A percentile compares a stretch with the other conserved stretches of the same genome.
These are phyloP conservation scores for Hapsidospora chrysogenum DNA, from an alignment of 495 filamentous ascomycete species.

Conservation along the genomic window DNA sequence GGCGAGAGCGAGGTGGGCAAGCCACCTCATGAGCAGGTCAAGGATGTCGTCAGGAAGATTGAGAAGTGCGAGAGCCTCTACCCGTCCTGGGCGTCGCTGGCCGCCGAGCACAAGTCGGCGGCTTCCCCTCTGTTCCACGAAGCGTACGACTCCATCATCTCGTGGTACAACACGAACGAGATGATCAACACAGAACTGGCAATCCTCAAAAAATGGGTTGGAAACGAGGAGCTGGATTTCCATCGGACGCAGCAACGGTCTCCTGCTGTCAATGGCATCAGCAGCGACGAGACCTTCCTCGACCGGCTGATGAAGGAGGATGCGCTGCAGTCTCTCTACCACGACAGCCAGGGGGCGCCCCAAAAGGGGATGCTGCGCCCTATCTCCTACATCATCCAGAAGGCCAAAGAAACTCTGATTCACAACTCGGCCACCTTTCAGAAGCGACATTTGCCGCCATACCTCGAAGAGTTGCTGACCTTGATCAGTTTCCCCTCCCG, in stretches of 20 bases:
- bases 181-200: slow-evolving; percentile 89
- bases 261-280: slow-evolving; percentile 42
- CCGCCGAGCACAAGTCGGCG: slow-evolving; percentile 49
- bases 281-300: slow-evolving; percentile 72
- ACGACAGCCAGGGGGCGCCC: slow-evolving; percentile 33
- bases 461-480: slow-evolving; percentile 89
- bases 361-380: slow-evolving; percentile 64
- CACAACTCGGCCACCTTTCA: slow-evolving; percentile 71
- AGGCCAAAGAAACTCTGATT: slow-evolving; percentile 86
- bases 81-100: slow-evolving; percentile 59
- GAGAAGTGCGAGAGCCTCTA: slow-evolving; percentile 74
- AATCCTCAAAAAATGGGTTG: slow-evolving; percentile 88
- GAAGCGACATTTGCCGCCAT: slow-evolving; percentile 83
- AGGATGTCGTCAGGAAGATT: slow-evolving; percentile 75
- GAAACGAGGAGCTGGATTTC: slow-evolving; percentile 90
- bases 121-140: slow-evolving; percentile 58
- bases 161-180: slow-evolving; percentile 96
- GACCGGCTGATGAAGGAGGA: slow-evolving; percentile 98
- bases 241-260: slow-evolving; percentile 40
- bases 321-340: slow-evolving; percentile 78
- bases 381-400: slow-evolving; percentile 68
- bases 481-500: slow-evolving; percentile 94
- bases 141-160: slow-evolving; percentile 71
- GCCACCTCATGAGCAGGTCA: slow-evolving; percentile 67
- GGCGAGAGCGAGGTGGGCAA: slow-evolving; percentile 87